These are phyloP conservation scores for Quercus agrifolia DNA, from an alignment of 306 rosid species.

Conservation along the genomic window DNA sequence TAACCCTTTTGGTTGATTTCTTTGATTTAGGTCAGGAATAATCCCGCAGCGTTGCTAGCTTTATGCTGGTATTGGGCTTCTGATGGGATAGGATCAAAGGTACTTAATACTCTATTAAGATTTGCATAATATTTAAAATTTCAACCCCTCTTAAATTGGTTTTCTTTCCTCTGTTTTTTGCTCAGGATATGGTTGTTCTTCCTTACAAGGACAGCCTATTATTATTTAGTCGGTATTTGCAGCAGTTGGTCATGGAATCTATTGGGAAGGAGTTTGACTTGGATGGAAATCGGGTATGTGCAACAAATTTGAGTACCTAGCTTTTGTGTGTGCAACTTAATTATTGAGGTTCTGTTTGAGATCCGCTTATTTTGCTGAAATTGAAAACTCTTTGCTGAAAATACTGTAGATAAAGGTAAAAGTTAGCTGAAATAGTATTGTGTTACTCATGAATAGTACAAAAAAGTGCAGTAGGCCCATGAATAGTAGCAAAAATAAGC, in stretches of 20 bases:
- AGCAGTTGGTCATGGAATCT: constrained; percentile 99
- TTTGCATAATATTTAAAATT: background rate
- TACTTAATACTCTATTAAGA: constrained; percentile 25
- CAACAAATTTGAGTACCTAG: background rate
- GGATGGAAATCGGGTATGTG: constrained; percentile 89
- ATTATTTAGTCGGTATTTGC: constrained; percentile 92
- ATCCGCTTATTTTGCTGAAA: no score
- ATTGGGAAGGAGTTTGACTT: constrained; percentile 98
- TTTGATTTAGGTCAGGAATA: constrained; percentile 55
- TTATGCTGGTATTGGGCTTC: constrained; percentile 97
- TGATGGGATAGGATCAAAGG: constrained; percentile 97
- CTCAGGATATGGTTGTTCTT: constrained; percentile 97
- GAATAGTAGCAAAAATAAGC: no score
- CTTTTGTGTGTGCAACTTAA: background rate
- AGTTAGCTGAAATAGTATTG: no score
- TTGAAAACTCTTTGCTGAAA: no score
- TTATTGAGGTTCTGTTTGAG: background rate
- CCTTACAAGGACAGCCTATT: constrained; percentile 93
- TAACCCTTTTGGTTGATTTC: constrained; percentile 8
- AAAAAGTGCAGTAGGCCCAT: no score
- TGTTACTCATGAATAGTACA: no score
- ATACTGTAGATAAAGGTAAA: no score
- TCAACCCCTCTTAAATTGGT: constrained; percentile 10
- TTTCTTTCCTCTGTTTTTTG: constrained; percentile 14
- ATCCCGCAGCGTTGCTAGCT: constrained; percentile 95